Conservation (phyloP, 106 monocot genomes). For the Allium sativum region DNA sequence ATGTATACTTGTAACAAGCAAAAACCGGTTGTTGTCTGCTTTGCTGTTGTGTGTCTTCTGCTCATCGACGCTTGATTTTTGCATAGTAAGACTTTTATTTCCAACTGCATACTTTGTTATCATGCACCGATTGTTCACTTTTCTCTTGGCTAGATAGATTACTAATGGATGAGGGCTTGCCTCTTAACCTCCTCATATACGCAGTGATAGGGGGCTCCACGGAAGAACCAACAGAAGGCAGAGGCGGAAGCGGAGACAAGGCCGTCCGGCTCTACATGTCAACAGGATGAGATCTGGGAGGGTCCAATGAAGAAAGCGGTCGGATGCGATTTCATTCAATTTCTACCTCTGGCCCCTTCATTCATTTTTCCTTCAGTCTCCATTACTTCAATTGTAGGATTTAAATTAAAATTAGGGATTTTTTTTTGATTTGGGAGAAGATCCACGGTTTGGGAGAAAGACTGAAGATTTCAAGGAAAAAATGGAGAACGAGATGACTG, state of each 20-base stretch:
- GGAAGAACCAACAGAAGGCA: conserved; percentile 41
- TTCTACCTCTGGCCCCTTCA: too few relatives aligned
- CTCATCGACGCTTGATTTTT: conserved; percentile 8
- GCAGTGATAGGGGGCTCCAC: conserved; percentile 41
- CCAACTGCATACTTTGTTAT: background rate
- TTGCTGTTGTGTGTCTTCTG: conserved; percentile 4
- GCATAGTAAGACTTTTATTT: too few relatives aligned
- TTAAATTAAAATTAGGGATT: too few relatives aligned
- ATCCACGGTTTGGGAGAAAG: too few relatives aligned
- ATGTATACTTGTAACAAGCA: background rate
- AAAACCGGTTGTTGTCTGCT: conserved; percentile 1
- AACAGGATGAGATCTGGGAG: conserved; percentile 1
- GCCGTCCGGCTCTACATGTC: conserved; percentile 5
- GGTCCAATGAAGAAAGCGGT: conserved; percentile 7
- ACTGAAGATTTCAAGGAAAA: too few relatives aligned
- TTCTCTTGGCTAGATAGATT: conserved; percentile 12
- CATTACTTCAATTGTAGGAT: too few relatives aligned
- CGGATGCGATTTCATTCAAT: conserved; percentile 5
- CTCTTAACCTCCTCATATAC: conserved; percentile 32
- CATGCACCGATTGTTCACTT: conserved; percentile 11
- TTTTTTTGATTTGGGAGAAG: too few relatives aligned
- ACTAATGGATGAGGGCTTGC: conserved; percentile 5
- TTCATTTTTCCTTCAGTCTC: too few relatives aligned
- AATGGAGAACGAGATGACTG: too few relatives aligned
- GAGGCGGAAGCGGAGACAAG: conserved; percentile 42